phyloP scores from a whole-genome alignment of 495 filamentous ascomycete species.

The Neurospora sp. region DNA sequence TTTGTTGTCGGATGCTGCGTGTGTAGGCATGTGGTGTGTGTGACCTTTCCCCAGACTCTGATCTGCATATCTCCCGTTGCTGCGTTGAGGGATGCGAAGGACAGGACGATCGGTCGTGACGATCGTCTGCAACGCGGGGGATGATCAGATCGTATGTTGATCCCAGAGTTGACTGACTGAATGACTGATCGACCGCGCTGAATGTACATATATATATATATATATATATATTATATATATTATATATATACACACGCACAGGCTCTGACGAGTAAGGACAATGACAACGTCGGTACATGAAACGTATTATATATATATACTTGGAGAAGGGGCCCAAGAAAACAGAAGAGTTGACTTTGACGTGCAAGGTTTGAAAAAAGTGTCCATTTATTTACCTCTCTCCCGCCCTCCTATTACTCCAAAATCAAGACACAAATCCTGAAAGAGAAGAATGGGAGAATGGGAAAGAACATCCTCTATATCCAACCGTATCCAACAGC shows the following conservation, averaged over 20 bases:
- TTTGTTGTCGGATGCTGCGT: neutral
- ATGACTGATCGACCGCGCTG: neutral
- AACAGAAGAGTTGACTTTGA: neutral
- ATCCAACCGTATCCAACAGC: conserved; percentile 3
- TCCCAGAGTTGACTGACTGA: neutral
- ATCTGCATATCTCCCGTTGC: neutral
- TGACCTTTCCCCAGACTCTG: neutral
- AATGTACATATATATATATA: neutral
- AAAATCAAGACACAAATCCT: neutral
- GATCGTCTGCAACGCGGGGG: neutral
- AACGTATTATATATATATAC: neutral
- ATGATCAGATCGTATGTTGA: neutral
- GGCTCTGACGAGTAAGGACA: neutral
- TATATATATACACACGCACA: neutral
- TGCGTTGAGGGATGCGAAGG: neutral
- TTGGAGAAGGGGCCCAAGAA: neutral
- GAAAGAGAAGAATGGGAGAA: neutral
- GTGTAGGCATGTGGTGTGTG: neutral
- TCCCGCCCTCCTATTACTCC: neutral
- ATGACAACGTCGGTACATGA: neutral
- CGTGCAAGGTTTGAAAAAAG: neutral
- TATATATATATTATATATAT: neutral
- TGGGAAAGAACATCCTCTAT: neutral
- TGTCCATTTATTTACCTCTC: neutral
- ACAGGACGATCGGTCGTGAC: neutral